Base-by-base conservation (phyloP, 129 eudicot species). In the Centrapalus pauciflorus region DNA sequence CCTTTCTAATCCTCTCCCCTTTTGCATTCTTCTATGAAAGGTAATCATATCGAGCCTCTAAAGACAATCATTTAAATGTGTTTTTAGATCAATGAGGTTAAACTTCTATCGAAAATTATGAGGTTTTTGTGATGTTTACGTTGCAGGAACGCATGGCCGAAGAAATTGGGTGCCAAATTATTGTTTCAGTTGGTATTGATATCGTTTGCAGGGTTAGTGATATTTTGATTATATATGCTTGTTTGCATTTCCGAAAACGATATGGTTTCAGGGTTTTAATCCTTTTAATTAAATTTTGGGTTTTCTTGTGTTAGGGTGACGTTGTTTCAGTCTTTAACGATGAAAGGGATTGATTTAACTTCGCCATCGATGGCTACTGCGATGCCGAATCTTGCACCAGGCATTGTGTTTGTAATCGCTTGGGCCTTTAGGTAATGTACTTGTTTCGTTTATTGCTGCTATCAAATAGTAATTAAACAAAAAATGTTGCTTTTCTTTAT, bases 361-460 rank as follows among this genome's bases (percentile, higher is more conserved):
- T 87, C 95, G n/a, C 85, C 95, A 23, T 80, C 85, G 30, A 69
- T 83, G 67, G 95, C 85, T 30, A 87, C 90, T n/a, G 90, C 87
- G 10, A 87, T 87, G 95, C 95, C 95, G 19, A 87, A 87, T 54
- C 87, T 87, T 61, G 85, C 90, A 63, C 95, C 90, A 0, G 95
- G 90, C 17, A 77, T 87, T 63, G 82, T 83, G 69, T 87, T 87
- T 70, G 17, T 81, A 66, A 81, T 87, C 14, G 87, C 95, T 55
- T 83, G 87, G 82, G 81, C 81, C 28, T 80, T 65, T 43, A 72
- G 94, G 94, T 85, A 69, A 19, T 2, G 2, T n/a, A 7, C 33
- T 9, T 17, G 17, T 25, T 57, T 40, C 40, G 25, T 13, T 37
- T 26, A n/a, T 6, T 14, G 8, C 4, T n/a, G 8, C 63, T 19